Base-by-base conservation (phyloP, 495 filamentous ascomycete species). In the Friedmanniomyces simplex region DNA sequence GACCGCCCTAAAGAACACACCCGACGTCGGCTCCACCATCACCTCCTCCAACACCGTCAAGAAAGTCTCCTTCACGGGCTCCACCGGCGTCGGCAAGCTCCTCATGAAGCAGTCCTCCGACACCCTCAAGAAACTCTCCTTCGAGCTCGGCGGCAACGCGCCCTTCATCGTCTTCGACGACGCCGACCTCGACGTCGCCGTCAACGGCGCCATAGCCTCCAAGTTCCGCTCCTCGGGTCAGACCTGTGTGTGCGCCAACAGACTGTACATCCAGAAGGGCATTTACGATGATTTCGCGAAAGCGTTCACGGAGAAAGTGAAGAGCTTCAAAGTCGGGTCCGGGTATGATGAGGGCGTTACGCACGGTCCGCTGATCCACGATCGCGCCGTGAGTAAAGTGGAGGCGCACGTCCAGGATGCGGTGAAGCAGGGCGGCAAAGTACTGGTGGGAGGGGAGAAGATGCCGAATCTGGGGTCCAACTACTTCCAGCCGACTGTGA, bases 131-230 rank as follows among this genome's bases (percentile, higher is more conserved):
- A 89, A 88, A 60, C 66, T 85, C 12, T 84, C 81, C 1, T 79
- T 88, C 30, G 85, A 89, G 68, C 76, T 89, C 24, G 85, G 85
- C 28, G 85, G 85, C 4, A 88, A 89, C 67, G 85, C 84, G 45
- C 85, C 85, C 0, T 86, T 86, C 69, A 73, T 88, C 43, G 78
- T 88, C 7, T 88, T 89, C 63, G 81, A 86, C 49, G 85, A 89
- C 66, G 84, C 85, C 20, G 80, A 87, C 53, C 70, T 87, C 16
- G 77, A 85, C 18, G 73, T 79, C 50, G 82, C 84, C 3, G 69
- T 82, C 10, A 73, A 78, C 22, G 77, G 76, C 49, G 74, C 84
- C 18, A 81, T 85, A 60, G 68, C 75, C 0, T 73, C 80, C 36
- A 87, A 87, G 61, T 87, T 83, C 76, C 77, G 83, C 22, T 79